phyloP scores from a whole-genome alignment of 2,329 filamentous ascomycete genomes.

The Alternaria longipes region DNA sequence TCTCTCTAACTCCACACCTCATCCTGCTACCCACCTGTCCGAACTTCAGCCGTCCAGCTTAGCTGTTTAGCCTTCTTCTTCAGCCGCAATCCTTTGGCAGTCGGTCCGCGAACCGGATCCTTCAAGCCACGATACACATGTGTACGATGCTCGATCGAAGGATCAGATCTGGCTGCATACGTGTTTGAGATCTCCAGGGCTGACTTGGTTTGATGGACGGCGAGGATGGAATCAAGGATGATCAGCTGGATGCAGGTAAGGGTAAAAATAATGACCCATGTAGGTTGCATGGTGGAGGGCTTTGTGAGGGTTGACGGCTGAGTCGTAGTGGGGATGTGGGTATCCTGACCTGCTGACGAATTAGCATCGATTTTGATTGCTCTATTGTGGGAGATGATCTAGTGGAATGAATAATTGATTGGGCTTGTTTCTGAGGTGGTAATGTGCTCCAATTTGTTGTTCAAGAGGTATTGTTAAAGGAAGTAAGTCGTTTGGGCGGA shows the following conservation, averaged over 20 bases:
- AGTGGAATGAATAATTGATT: not conserved
- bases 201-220: not conserved
- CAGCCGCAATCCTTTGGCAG: not conserved
- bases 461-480: too few species aligned
- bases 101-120: not conserved
- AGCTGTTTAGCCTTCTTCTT: too few species aligned
- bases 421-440: not conserved
- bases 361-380: not conserved
- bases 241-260: not conserved
- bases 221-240: not conserved
- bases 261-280: not conserved
- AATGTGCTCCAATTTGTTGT: not conserved
- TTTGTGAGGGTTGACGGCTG: not conserved
- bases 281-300: too few species aligned
- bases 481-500: rapidly evolving
- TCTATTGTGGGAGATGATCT: not conserved
- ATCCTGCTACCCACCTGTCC: too few species aligned
- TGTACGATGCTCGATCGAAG: not conserved
- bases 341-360: not conserved
- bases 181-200: not conserved
- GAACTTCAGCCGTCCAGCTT: too few species aligned
- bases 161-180: not conserved
- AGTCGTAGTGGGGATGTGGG: not conserved
- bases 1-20: not conserved
- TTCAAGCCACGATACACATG: not conserved